These are phyloP conservation scores for Claviceps cyperi DNA, from an alignment of 2,329 filamentous ascomycete species.

Conservation along the genomic window DNA sequence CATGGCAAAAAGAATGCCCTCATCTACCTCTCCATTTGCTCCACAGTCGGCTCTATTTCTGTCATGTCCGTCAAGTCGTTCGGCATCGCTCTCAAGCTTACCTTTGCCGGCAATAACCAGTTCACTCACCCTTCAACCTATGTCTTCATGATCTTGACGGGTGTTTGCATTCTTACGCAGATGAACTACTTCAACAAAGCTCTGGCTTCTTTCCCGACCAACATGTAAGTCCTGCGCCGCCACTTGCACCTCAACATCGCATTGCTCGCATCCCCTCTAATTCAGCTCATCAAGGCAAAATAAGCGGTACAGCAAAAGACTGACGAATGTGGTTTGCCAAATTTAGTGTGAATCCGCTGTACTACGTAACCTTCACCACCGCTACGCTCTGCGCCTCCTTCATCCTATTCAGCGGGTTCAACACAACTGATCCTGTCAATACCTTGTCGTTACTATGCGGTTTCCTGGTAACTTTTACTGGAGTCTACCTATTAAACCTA, in stretches of 20 bases:
- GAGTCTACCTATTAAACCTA: conserved; percentile 92
- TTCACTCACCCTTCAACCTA: conserved; percentile 93
- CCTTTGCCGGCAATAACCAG: conserved; percentile 84
- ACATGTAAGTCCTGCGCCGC: conserved; percentile 54
- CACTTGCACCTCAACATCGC: neutral
- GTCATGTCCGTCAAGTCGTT: conserved; percentile 99
- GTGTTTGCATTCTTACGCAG: conserved; percentile 90
- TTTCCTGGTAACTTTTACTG: conserved; percentile 88
- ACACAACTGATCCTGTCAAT: conserved; percentile 82
- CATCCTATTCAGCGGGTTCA: conserved; percentile 91
- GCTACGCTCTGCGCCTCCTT: conserved; percentile 89
- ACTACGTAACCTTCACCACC: conserved; percentile 96
- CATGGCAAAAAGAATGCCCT: conserved; percentile 93
- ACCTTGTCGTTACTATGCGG: conserved; percentile 85
- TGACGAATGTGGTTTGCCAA: conserved; percentile 5
- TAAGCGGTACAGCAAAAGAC: neutral
- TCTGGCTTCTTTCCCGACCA: conserved; percentile 88
- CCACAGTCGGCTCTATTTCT: conserved; percentile 87
- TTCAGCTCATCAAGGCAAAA: too few species aligned
- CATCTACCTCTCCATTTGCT: conserved; percentile 95
- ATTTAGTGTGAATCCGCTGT: conserved; percentile 76
- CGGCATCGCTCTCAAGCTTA: conserved; percentile 92
- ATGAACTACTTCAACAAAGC: conserved; percentile 99
- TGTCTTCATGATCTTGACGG: conserved; percentile 86
- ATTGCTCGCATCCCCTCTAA: neutral